Evolutionary conservation across 176 grass and related monocot species (phyloP), one percentile per base, ranked within the genome.

Genomic region (Aegilops tauschii): DNA sequence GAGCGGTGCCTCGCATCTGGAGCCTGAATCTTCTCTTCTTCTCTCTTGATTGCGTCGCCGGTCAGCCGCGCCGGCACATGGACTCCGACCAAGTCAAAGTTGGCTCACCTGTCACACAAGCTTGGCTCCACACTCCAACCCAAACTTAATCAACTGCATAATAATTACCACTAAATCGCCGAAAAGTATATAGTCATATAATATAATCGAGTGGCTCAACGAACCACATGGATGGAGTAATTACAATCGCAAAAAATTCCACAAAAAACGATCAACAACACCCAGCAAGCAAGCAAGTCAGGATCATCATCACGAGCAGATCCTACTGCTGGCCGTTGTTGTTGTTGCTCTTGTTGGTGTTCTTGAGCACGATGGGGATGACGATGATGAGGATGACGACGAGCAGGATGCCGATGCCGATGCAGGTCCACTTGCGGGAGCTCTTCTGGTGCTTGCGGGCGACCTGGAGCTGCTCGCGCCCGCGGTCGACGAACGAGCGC

Each of bases 381-480:
- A 98, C 88, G 82, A 91, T 85, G 77, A 92, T 7, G 65, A 90
- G 70, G 29, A 91, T 77, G 77, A 98, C 79, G 68, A 89, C 49
- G 79, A 98, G 84, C 4, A 98, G 31, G 28, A 95, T 42, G 20
- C 82, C 8, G 30, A 98, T 91, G 79, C 73, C 93, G 77, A 92
- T 84, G 80, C 76, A 95, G 0, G 76, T 92, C 91, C 96, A 98
- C 77, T 98, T 98, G 4, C 91, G 54, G 16, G 66, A 77, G 86
- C 78, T 98, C 86, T 88, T 95, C 80, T 94, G 93, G 79, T 93
- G 90, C 68, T 86, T 89, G 17, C 91, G 21, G 4, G 96, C 96
- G 64, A 95, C 93, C 90, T 87, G 87, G 37, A 95, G 96, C 83
- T 95, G 69, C 72, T 93, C 93, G 9, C 87, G 27, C 0, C 96